Conservation (phyloP, 2,329 filamentous ascomycete genomes). For the Chaetomium olivaceum region DNA sequence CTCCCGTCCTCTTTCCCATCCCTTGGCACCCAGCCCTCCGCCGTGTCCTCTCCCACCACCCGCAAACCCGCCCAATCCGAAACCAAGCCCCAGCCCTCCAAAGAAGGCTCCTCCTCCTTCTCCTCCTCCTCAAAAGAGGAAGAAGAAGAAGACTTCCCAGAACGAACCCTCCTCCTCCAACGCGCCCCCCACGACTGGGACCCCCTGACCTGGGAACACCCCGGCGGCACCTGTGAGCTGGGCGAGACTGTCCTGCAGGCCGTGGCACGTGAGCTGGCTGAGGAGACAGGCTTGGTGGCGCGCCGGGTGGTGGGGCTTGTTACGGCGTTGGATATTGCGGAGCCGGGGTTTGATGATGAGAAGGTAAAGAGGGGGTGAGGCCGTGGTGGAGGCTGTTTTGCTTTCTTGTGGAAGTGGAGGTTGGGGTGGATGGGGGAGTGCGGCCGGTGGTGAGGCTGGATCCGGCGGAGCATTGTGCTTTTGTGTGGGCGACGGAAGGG, state of each 20-base stretch:
- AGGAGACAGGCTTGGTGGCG: background rate
- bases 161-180: background rate
- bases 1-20: background rate
- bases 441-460: background rate
- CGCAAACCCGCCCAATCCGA: too few relatives aligned
- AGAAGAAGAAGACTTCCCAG: background rate
- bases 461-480: background rate
- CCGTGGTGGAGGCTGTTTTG: background rate
- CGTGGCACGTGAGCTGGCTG: background rate
- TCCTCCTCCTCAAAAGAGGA: too few relatives aligned
- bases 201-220: background rate
- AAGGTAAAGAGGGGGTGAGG: background rate
- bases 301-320: background rate
- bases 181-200: background rate
- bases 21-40: background rate
- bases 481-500: background rate
- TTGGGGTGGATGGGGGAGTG: background rate
- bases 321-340: background rate
- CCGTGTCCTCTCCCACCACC: too few relatives aligned
- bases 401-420: background rate
- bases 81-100: too few relatives aligned
- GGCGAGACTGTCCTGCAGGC: background rate
- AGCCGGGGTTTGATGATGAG: background rate
- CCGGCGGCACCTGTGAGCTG: background rate
- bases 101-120: background rate